Evolutionary conservation across 2,329 filamentous ascomycete genomes (phyloP).

Genomic region (Taxawa tesnikishii): DNA sequence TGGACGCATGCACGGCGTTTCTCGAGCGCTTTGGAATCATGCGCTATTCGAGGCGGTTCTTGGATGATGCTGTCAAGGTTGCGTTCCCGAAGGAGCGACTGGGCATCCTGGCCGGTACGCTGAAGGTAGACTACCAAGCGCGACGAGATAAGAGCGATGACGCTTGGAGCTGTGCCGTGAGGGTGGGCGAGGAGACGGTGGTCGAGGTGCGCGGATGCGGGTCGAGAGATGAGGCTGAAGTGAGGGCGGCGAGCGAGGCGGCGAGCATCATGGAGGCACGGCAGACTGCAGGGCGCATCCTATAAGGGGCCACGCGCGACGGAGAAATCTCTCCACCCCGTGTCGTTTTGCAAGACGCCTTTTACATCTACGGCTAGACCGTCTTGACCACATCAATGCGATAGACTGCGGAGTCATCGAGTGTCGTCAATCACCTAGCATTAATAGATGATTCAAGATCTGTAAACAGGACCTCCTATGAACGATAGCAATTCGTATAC

Average conservation of each 20-base stretch:
- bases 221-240: constrained; percentile 25
- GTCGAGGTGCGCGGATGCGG: constrained; percentile 20
- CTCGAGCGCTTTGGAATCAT: constrained; percentile 54
- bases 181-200: constrained; percentile 21
- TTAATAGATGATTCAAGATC: no score
- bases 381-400: no score
- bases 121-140: constrained; percentile 41
- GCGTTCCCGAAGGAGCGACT: constrained; percentile 56
- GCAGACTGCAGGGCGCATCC: no score
- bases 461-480: no score
- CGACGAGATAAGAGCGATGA: constrained; percentile 1
- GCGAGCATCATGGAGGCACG: constrained; percentile 3
- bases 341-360: no score
- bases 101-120: constrained; percentile 41
- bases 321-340: no score
- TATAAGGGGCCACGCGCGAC: no score
- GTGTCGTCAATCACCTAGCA: no score
- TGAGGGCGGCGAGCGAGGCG: constrained; percentile 18
- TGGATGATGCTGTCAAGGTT: constrained; percentile 43
- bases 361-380: no score
- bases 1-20: constrained; percentile 48
- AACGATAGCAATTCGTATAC: no score
- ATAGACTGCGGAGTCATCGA: no score
- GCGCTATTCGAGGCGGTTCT: constrained; percentile 46
- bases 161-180: constrained; percentile 20